Evolutionary conservation across 2,329 filamentous ascomycete species (phyloP), one percentile per base, ranked within the genome.

Genomic region (Beauveria sp.): DNA sequence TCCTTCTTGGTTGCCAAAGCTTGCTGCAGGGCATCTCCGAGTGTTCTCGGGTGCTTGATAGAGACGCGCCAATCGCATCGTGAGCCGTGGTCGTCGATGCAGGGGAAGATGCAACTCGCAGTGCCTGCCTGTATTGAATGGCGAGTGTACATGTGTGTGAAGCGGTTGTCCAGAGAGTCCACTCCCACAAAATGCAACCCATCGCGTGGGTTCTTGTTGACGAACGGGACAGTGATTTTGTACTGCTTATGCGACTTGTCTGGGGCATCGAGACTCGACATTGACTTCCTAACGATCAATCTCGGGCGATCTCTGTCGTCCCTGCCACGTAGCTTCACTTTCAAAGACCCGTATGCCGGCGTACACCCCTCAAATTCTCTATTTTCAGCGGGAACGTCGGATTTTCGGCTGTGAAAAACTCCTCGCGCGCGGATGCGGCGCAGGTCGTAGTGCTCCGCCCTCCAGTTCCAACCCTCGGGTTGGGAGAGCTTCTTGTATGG

Each of bases 111-210:
- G 67, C 88, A 93, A 52, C 87, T 93, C 1, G 91, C 87, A 20
- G 86, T 87, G 34, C 93, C 92, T 0, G 91, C 86, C 64, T 90
- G 87, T 47, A 88, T 78, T 2, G 88, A 89, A 69, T 93, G 92
- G 46, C 87, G 88, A 0, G 93, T 96, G 73, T 96, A 99, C 54
- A 90, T 87, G 76, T 99, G 76, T 99, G 95, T 92, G 72, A 93
- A 99, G 64, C 93, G 85, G 61, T 81, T 80, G 71, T 97, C 93
- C 56, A 87, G 84, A 61, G 87, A 86, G 50, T 91, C 86, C 43
- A 95, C 83, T 4, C 95, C 93, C 18, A 96, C 90, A 74, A 97
- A 99, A 63, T 97, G 93, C 62, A 98, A 74, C 24, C 91, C 93
- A 72, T 99, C 95, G 51, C 91, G 83, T 56, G 93, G 87, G 67